Conservation (phyloP, 495 filamentous ascomycete genomes). For the Viridothelium virens region DNA sequence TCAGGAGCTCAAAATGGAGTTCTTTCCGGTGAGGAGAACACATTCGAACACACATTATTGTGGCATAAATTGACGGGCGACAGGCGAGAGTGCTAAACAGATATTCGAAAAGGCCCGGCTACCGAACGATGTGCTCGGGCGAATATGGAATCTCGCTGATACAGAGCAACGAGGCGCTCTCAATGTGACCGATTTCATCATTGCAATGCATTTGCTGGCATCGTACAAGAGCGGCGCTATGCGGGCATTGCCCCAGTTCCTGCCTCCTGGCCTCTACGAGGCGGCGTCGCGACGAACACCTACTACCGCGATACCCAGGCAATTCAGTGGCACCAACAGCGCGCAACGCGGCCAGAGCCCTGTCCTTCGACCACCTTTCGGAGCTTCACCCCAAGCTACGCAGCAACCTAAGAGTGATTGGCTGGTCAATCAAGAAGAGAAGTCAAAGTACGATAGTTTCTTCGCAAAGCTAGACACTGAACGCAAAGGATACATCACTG, state of each 20-base stretch:
- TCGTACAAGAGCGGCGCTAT: slow-evolving; percentile 80
- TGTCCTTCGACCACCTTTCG: slow-evolving; percentile 52
- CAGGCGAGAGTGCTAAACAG: slow-evolving; percentile 76
- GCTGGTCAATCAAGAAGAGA: slow-evolving; percentile 75
- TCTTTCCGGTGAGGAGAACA: slow-evolving; percentile 54
- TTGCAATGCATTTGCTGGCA: slow-evolving; percentile 93
- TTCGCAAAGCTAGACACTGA: slow-evolving; percentile 74
- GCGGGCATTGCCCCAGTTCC: slow-evolving; percentile 66
- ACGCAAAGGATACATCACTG: slow-evolving; percentile 74
- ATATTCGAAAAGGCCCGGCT: slow-evolving; percentile 91
- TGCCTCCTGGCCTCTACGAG: slow-evolving; percentile 84
- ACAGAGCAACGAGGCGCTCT: slow-evolving; percentile 84
- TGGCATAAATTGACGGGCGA: not conserved
- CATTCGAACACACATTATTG: not conserved
- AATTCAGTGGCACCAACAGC: slow-evolving; percentile 57
- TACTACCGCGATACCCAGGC: slow-evolving; percentile 52
- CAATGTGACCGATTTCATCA: slow-evolving; percentile 88
- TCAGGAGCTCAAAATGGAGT: slow-evolving; percentile 70
- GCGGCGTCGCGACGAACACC: slow-evolving; percentile 64
- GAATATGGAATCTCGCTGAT: slow-evolving; percentile 92
- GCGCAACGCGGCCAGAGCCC: slow-evolving; percentile 62
- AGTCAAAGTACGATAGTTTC: slow-evolving; percentile 73
- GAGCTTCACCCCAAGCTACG: slow-evolving; percentile 45
- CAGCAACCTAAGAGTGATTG: slow-evolving; percentile 67
- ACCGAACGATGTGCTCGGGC: slow-evolving; percentile 80